Evolutionary conservation across 495 filamentous ascomycete species (phyloP), one percentile per base, ranked within the genome.

Genomic region (Tuber aestivum): DNA sequence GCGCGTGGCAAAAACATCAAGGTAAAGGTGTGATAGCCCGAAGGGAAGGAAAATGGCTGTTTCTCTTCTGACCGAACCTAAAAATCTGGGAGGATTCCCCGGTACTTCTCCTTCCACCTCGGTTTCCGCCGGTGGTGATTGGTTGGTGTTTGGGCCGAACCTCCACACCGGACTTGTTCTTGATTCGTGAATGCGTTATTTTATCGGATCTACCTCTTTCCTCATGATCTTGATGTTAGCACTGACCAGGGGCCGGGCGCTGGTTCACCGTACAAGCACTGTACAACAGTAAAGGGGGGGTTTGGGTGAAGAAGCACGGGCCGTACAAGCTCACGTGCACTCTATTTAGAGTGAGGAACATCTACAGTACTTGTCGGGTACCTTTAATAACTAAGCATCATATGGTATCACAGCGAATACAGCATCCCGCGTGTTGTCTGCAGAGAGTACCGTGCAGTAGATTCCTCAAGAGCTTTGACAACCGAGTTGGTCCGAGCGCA

Each of bases 401-500:
- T 27, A 32, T 3, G 9, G 9, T 27, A 56, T 32, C 56, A 65
- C n/a, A 65, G 27, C 21, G 27, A 56, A 10, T 18, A 65, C 27
- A 4, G 56, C 14, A 20, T 65, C 56, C 56, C 56, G 27, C 56
- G 14, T 65, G 56, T 65, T 65, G 56, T 65, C 27, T 65, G 56
- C 56, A 35, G 16, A 16, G 4, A 3, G 56, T 6, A 61, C 56
- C 9, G 56, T 35, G 27, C 56, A 18, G 27, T 65, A 65, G 56
- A 65, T 65, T 65, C 56, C 14, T 27, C 32, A 32, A 65, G 32
- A 65, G 56, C 56, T 6, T 18, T 65, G 32, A 65, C 56, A 65
- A 65, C 56, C 27, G 14, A 65, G 27, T 65, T 65, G 56, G 56
- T 65, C 56, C 56, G 56, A 65, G 56, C 56, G 56, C 56, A 65